Conservation (phyloP, 2,329 filamentous ascomycete genomes). For the Neospermospora avenae region DNA sequence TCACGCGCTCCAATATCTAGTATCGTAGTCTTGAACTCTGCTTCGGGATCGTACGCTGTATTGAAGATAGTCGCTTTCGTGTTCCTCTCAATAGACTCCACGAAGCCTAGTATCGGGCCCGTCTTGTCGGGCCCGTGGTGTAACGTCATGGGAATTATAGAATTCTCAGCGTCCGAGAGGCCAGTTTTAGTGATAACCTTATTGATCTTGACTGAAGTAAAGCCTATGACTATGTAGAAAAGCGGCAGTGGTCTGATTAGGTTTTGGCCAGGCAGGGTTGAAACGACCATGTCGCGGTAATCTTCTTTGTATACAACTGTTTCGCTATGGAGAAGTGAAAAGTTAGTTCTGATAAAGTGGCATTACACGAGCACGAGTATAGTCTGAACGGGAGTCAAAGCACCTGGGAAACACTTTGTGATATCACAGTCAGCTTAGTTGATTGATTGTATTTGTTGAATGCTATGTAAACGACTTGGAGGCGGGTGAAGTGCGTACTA, state of each 20-base stretch:
- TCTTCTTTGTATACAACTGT: conserved; percentile 1
- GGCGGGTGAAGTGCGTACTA: background rate
- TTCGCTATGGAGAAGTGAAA: background rate
- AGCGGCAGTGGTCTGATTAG: background rate
- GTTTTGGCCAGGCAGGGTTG: background rate
- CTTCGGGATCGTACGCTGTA: background rate
- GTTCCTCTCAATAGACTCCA: background rate
- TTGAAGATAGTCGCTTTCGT: background rate
- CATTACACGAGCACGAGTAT: background rate
- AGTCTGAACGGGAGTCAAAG: background rate
- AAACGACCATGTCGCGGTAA: background rate
- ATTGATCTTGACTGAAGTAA: background rate
- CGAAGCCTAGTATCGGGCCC: background rate
- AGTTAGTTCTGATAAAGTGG: background rate
- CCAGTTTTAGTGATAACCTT: background rate
- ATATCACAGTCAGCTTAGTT: background rate
- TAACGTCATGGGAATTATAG: background rate
- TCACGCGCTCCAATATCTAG: conserved; percentile 2
- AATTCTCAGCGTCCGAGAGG: background rate
- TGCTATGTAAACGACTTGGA: background rate
- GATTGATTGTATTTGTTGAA: background rate
- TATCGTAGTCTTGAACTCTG: background rate
- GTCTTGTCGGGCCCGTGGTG: background rate
- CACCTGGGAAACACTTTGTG: background rate
- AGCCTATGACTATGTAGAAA: background rate